Evolutionary conservation across 2,329 filamentous ascomycete genomes (phyloP).

Genomic region (Apiospora phragmitis): DNA sequence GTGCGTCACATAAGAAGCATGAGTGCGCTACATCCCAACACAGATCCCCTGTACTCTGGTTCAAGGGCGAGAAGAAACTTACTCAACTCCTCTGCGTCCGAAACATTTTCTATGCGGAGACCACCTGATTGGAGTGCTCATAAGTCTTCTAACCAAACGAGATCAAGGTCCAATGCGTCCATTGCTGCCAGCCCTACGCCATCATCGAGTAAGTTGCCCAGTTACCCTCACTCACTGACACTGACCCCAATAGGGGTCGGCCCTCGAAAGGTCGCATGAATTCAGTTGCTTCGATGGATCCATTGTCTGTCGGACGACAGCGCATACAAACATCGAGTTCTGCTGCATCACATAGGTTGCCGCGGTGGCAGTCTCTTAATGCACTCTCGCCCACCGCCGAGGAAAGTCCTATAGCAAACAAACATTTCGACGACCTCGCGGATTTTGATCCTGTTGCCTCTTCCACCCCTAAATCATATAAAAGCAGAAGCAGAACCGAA

Average conservation of each 20-base stretch:
- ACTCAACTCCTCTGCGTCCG: slow-evolving; percentile 43
- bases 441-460: neutral
- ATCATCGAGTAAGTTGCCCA: slow-evolving; percentile 24
- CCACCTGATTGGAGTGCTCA: slow-evolving; percentile 37
- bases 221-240: neutral
- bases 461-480: neutral
- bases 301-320: slow-evolving; percentile 18
- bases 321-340: slow-evolving; percentile 21
- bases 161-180: slow-evolving; percentile 33
- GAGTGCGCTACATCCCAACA: slow-evolving; percentile 31
- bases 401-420: slow-evolving; percentile 22
- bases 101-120: slow-evolving; percentile 38
- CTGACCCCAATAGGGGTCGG: slow-evolving; percentile 18
- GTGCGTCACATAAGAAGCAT: slow-evolving; percentile 59
- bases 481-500: neutral
- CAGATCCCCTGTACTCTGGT: slow-evolving; percentile 12
- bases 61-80: slow-evolving; percentile 17
- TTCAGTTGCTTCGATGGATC: slow-evolving; percentile 11
- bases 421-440: neutral
- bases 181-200: slow-evolving; percentile 38
- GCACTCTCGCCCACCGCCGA: slow-evolving; percentile 32
- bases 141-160: slow-evolving; percentile 17
- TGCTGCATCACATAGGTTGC: slow-evolving; percentile 15
- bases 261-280: slow-evolving; percentile 8
- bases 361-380: slow-evolving; percentile 18